Base-by-base conservation (phyloP, 1,139 yeast species). In the Scheffersomyces cryptocercus region DNA sequence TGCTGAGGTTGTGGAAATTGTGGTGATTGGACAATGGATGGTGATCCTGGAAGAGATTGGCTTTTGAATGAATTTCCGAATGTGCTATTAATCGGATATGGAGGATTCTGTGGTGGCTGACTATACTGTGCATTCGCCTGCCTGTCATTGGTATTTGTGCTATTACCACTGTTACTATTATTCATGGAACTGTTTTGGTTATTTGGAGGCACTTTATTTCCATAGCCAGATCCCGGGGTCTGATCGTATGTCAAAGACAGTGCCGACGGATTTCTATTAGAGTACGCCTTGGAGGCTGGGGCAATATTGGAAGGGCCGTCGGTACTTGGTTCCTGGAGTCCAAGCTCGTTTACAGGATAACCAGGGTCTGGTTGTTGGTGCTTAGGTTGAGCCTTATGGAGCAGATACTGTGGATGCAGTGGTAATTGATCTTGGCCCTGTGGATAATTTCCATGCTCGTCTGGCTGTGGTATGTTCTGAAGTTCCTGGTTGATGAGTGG, bases 391-490 rank as follows among this genome's bases (percentile, higher is more conserved):
- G 12, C 14, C 13, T 29, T 12, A 10, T 12, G 12, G 32, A 13
- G 32, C 13, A 12, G 35, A 7, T 20, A 14, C 13, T 31, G 35
- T 14, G 20, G 35, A 31, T 31, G 35, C 20, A 14, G 35, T 5
- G 11, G 11, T 31, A 20, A 7, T 31, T 31, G 34, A 31, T 31
- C 15, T 13, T 29, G 32, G 1, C 13, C 10, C 16, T 31, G 34
- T 13, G 12, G 34, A 11, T 31, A 12, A n/a, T 20, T 5, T 20
- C 26, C 26, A 20, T 20, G 26, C 26, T 45, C 45, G 28, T 38
- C 44, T 4, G 41, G 39, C 12, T 54, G 55, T 31, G 15, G 35
- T 20, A 20, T 20, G 24, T 14, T 31, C 20, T 31, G 35, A 14
- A 13, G 33, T 4, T n/a, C 10, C 16, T 30, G 33, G 13, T 30